Conservation (phyloP, 2,329 filamentous ascomycete species). For the Fusarium haematococcum region DNA sequence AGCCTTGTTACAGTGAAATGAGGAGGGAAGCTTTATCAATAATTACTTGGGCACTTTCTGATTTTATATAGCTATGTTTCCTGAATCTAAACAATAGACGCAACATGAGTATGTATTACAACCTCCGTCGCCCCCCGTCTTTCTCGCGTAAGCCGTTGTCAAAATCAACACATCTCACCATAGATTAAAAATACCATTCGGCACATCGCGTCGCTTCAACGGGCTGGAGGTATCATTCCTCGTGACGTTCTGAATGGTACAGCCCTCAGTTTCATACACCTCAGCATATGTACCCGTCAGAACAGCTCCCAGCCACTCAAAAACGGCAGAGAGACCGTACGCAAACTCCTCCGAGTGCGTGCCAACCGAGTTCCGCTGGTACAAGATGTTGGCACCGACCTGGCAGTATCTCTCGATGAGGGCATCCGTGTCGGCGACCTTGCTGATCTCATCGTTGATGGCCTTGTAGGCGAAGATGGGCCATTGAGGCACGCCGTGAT, state of each 20-base stretch:
- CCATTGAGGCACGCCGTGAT: conserved; percentile 39
- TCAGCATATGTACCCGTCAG: conserved; percentile 23
- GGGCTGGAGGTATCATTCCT: conserved; percentile 24
- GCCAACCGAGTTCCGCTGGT: conserved; percentile 37
- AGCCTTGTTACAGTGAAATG: background rate
- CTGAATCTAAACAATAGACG: background rate
- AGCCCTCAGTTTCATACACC: conserved; percentile 28
- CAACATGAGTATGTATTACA: background rate
- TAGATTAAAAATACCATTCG: conserved; percentile 21
- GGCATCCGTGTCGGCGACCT: conserved; percentile 25
- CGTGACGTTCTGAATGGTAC: conserved; percentile 38
- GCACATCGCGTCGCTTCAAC: conserved; percentile 15
- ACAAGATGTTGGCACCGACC: conserved; percentile 38
- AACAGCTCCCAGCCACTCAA: conserved; percentile 30
- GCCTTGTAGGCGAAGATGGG: conserved; percentile 40
- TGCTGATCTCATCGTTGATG: conserved; percentile 37
- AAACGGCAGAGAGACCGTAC: conserved; percentile 8
- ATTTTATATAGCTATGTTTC: background rate
- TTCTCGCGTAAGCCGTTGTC: background rate
- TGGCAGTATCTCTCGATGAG: conserved; percentile 34
- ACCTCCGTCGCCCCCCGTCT: background rate
- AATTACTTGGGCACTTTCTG: background rate
- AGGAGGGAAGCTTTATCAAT: background rate
- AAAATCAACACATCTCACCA: conserved; percentile 14
- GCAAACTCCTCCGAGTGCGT: conserved; percentile 24